Evolutionary conservation across 2,329 filamentous ascomycete species (phyloP).

Genomic region (Hypoxylon sp.): DNA sequence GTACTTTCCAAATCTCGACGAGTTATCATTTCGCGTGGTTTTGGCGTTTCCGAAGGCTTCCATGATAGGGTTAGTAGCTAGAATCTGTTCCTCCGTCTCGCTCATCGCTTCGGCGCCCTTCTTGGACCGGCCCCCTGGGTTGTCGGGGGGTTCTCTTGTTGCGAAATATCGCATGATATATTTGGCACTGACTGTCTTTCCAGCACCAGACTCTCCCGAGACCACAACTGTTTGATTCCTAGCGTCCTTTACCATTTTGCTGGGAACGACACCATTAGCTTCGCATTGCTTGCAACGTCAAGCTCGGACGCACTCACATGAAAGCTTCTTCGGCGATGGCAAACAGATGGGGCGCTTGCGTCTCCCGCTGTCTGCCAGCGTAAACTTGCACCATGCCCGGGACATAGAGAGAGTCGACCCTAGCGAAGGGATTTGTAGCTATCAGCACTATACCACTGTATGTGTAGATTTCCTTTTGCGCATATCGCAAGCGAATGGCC

Average conservation of each 20-base stretch:
- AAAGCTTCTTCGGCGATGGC: slow-evolving; percentile 99
- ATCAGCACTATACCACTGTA: slow-evolving; percentile 99
- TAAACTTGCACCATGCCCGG: slow-evolving; percentile 99
- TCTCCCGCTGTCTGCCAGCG: slow-evolving; percentile 93
- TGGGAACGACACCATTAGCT: slow-evolving; percentile 55
- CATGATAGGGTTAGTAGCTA: slow-evolving; percentile 99
- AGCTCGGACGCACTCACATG: slow-evolving; percentile 68
- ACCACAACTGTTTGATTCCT: slow-evolving; percentile 99
- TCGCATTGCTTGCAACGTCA: neutral
- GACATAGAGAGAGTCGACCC: slow-evolving; percentile 97
- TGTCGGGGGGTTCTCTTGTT: slow-evolving; percentile 91
- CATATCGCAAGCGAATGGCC: slow-evolving; percentile 95
- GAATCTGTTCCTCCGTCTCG: slow-evolving; percentile 97
- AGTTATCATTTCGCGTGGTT: slow-evolving; percentile 99
- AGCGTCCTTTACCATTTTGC: slow-evolving; percentile 94
- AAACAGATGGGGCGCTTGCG: slow-evolving; percentile 96
- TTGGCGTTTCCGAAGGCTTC: slow-evolving; percentile 99
- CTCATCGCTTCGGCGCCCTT: slow-evolving; percentile 85
- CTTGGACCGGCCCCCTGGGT: slow-evolving; percentile 79
- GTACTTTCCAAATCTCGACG: slow-evolving; percentile 98
- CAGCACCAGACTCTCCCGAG: slow-evolving; percentile 98
- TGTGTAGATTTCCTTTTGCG: slow-evolving; percentile 99
- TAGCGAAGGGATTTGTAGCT: slow-evolving; percentile 96
- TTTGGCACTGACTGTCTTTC: slow-evolving; percentile 98
- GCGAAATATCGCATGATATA: slow-evolving; percentile 99